phyloP scores from a whole-genome alignment of 192 early-diverging fungal genomes.

The Spinellus fusiger region DNA sequence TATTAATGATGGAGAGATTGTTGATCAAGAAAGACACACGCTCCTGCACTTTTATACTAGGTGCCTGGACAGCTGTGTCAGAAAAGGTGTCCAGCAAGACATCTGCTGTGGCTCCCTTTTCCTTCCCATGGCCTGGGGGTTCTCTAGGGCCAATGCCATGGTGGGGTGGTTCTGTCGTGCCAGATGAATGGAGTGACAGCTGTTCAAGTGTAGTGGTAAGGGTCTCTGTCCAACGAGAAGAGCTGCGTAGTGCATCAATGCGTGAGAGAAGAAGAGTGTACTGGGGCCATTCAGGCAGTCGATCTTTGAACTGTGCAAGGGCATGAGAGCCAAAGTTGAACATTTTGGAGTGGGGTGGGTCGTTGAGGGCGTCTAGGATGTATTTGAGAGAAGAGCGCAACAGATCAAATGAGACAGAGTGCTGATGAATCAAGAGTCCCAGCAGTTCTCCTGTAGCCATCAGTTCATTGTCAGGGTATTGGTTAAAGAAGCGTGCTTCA shows the following conservation, averaged over 20 bases:
- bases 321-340: conserved; percentile 90
- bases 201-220: conserved; percentile 10
- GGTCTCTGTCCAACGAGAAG: neutral
- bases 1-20: conserved; percentile 83
- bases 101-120: conserved; percentile 1
- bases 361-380: conserved; percentile 79
- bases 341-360: conserved; percentile 68
- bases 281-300: conserved; percentile 87
- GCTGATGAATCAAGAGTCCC: conserved; percentile 81
- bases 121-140: neutral
- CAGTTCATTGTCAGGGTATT: conserved; percentile 91
- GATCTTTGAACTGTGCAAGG: conserved; percentile 69
- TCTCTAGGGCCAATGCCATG: neutral
- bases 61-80: conserved; percentile 6
- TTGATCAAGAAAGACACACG: conserved; percentile 98
- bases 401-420: conserved; percentile 68
- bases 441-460: conserved; percentile 83
- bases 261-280: conserved; percentile 77
- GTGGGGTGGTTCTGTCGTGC: neutral
- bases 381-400: conserved; percentile 81
- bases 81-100: conserved; percentile 5
- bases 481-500: conserved; percentile 89
- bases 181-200: conserved; percentile 6
- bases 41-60: conserved; percentile 50
- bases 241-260: conserved; percentile 49